Conservation (phyloP, 345 rosid species). For the Firmiana major region DNA sequence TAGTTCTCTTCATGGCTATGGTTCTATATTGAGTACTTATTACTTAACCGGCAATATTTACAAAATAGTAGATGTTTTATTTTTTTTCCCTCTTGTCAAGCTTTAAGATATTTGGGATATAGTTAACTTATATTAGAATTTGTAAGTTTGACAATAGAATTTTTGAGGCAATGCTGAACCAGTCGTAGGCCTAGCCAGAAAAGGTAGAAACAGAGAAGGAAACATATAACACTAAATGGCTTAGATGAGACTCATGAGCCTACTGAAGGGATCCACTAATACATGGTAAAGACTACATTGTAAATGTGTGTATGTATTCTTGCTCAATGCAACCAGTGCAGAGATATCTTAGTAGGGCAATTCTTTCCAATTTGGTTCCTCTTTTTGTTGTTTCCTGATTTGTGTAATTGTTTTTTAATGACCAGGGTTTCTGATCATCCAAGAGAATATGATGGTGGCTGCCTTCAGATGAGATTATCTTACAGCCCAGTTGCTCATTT, state of each 20-base stretch:
- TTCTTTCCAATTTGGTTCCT: neutral
- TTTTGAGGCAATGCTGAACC: neutral
- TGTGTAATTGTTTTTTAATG: neutral
- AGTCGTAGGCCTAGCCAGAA: neutral
- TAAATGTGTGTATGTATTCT: neutral
- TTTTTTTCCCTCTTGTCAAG: neutral
- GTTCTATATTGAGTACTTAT: neutral
- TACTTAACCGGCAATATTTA: neutral
- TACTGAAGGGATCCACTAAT: neutral
- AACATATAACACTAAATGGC: neutral
- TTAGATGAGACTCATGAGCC: neutral
- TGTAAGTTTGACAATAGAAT: neutral
- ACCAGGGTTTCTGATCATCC: conserved; percentile 91
- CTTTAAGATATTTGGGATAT: neutral
- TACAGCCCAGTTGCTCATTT: conserved; percentile 87
- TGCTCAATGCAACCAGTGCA: neutral
- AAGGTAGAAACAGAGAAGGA: neutral
- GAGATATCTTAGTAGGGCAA: neutral
- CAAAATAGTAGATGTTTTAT: too few relatives aligned
- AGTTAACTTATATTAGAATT: neutral
- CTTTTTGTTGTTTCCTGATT: neutral
- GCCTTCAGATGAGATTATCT: conserved; percentile 92
- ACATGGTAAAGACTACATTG: neutral
- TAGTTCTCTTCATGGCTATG: neutral
- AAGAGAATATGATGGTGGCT: conserved; percentile 77